These are phyloP conservation scores for Brasilioporus rufonigricans DNA, from an alignment of 768 basidiomycete genomes.

Conservation along the genomic window DNA sequence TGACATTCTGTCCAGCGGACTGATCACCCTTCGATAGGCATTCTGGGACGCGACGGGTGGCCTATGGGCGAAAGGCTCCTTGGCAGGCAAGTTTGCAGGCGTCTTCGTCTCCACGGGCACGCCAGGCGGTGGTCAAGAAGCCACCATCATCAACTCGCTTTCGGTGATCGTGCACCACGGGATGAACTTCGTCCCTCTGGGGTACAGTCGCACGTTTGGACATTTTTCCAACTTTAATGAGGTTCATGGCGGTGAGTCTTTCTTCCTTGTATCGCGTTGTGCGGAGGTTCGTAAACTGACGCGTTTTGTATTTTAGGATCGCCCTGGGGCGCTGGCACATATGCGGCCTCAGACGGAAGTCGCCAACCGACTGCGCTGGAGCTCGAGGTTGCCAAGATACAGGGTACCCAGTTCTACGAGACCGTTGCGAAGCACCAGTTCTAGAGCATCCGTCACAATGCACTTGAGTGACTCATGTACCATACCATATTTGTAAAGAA, in stretches of 20 bases:
- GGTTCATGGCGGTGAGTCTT: slow-evolving; percentile 54
- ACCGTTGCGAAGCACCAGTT: background rate
- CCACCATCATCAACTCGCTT: slow-evolving; percentile 49
- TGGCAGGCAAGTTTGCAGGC: slow-evolving; percentile 75
- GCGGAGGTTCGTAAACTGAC: no score
- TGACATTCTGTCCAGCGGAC: background rate
- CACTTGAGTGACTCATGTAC: no score
- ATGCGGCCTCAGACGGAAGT: background rate
- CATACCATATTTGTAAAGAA: no score
- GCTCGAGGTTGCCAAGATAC: background rate
- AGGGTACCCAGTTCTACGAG: background rate
- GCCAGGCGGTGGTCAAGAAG: slow-evolving; percentile 37
- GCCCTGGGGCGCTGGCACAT: background rate
- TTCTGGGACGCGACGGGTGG: slow-evolving; percentile 78
- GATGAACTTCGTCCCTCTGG: slow-evolving; percentile 67
- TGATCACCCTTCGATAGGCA: slow-evolving; percentile 36
- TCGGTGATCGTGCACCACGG: slow-evolving; percentile 72
- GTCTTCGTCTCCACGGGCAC: slow-evolving; percentile 70
- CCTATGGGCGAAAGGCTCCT: slow-evolving; percentile 56
- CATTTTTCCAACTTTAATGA: slow-evolving; percentile 44
- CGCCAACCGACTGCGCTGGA: background rate
- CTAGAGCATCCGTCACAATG: no score
- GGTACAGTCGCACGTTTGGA: slow-evolving; percentile 50
- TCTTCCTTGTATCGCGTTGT: no score
- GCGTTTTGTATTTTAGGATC: background rate